Conservation (phyloP, 176 grass and related monocot species). For the Ananas comosus region DNA sequence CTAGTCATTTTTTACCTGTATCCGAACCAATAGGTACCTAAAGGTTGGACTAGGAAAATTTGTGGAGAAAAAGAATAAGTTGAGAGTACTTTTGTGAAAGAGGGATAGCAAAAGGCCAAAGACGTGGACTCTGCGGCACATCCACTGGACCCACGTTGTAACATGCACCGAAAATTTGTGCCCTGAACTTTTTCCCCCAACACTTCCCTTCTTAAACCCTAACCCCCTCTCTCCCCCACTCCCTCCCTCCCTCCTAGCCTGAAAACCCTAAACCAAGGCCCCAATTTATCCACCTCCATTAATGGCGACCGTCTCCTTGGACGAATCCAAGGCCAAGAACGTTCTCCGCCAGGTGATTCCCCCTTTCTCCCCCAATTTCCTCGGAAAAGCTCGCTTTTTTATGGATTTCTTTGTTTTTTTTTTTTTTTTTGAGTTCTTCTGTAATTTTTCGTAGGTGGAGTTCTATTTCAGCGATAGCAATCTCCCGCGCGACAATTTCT, state of each 20-base stretch:
- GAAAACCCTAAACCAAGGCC: neutral
- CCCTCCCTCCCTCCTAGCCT: neutral
- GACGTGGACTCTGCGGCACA: too few species aligned
- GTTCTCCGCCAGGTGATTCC: conserved; percentile 55
- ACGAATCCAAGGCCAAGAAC: conserved; percentile 46
- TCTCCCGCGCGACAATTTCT: conserved; percentile 65
- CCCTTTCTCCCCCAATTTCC: conserved; percentile 5
- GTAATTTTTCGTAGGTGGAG: conserved; percentile 42
- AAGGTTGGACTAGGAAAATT: too few species aligned
- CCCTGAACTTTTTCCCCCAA: neutral
- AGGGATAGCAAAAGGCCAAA: too few species aligned
- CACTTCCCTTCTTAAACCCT: conserved; percentile 41
- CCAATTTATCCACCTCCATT: neutral
- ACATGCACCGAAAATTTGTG: neutral
- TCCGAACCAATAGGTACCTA: too few species aligned
- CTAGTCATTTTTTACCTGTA: too few species aligned
- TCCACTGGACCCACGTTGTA: too few species aligned
- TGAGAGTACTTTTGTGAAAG: too few species aligned
- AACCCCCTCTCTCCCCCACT: conserved; percentile 11
- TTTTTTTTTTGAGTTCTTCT: neutral
- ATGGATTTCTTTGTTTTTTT: too few species aligned
- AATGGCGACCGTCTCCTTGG: conserved; percentile 41
- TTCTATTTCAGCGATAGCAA: conserved; percentile 98
- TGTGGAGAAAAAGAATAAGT: too few species aligned
- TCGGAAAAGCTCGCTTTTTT: neutral